Percentiles rank a stretch among this genome's conserved stretches.
These are phyloP conservation scores for Cercospora citrullina DNA, from an alignment of 2,329 filamentous ascomycete species.

Conservation along the genomic window DNA sequence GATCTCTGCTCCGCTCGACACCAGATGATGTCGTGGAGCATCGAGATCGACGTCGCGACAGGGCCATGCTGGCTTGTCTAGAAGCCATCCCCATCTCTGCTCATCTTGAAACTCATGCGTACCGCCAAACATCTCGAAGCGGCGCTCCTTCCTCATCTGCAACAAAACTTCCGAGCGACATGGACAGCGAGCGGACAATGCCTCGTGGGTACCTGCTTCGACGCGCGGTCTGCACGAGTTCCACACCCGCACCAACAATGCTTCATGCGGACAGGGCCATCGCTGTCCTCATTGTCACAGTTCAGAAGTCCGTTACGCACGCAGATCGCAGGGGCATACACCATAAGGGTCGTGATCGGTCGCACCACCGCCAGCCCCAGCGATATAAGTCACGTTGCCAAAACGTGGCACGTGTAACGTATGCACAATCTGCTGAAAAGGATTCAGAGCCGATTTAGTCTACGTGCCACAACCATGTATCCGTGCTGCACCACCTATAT, in stretches of 20 bases:
- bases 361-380: not conserved
- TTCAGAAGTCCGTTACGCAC: not conserved
- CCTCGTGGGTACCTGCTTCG: constrained; percentile 1
- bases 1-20: constrained; percentile 1
- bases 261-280: not conserved
- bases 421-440: constrained; percentile 1
- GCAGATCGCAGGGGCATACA: not conserved
- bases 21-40: constrained; percentile 6
- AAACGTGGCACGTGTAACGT: constrained; percentile 15
- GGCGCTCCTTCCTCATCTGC: constrained; percentile 7
- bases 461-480: constrained; percentile 3
- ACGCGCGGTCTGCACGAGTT: not conserved
- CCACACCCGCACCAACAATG: not conserved
- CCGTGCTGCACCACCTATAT: constrained; percentile 5
- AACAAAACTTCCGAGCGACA: not conserved
- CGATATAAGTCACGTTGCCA: constrained; percentile 12
- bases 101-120: not conserved
- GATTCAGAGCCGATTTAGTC: not conserved
- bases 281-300: not conserved
- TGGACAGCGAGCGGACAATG: not conserved
- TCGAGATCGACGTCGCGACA: constrained; percentile 1
- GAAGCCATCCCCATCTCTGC: not conserved
- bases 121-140: not conserved
- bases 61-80: not conserved
- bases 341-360: not conserved